These are phyloP conservation scores for Penicillium cataractarum DNA, from an alignment of 495 filamentous ascomycete genomes.

Conservation along the genomic window DNA sequence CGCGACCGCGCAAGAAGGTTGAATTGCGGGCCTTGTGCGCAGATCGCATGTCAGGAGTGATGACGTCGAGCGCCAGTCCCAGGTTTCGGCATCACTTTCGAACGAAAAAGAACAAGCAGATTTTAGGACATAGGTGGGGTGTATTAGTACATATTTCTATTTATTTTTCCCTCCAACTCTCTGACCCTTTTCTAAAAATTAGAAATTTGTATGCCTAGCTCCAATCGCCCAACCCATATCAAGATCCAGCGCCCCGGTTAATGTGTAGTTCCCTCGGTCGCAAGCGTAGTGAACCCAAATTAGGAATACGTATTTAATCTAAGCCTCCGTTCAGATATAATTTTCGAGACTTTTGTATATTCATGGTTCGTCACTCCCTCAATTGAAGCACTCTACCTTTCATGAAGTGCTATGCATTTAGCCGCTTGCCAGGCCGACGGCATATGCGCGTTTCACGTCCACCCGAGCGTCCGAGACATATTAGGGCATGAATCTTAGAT, in stretches of 20 bases:
- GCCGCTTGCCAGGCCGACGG: neutral
- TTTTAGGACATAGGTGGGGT: too few species aligned
- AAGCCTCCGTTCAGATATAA: neutral
- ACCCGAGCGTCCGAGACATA: too few species aligned
- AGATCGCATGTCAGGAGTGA: neutral
- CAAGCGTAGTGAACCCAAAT: neutral
- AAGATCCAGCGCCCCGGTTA: neutral
- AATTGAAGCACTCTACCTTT: neutral
- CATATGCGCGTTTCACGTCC: neutral
- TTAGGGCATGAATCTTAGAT: neutral
- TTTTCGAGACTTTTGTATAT: neutral
- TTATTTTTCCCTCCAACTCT: too few species aligned
- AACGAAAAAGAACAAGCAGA: neutral
- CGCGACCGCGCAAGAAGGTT: neutral
- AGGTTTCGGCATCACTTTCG: neutral
- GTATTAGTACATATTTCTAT: too few species aligned
- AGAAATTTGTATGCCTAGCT: neutral
- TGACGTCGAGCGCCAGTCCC: conserved; percentile 4
- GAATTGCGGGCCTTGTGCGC: neutral
- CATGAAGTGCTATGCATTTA: neutral
- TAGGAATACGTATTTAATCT: neutral
- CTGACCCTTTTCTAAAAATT: too few species aligned
- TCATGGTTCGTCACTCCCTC: neutral
- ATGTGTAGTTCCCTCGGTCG: neutral
- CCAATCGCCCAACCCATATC: neutral